These are phyloP conservation scores for Paxillus ammoniavirescens DNA, from an alignment of 768 basidiomycete genomes.

Conservation along the genomic window DNA sequence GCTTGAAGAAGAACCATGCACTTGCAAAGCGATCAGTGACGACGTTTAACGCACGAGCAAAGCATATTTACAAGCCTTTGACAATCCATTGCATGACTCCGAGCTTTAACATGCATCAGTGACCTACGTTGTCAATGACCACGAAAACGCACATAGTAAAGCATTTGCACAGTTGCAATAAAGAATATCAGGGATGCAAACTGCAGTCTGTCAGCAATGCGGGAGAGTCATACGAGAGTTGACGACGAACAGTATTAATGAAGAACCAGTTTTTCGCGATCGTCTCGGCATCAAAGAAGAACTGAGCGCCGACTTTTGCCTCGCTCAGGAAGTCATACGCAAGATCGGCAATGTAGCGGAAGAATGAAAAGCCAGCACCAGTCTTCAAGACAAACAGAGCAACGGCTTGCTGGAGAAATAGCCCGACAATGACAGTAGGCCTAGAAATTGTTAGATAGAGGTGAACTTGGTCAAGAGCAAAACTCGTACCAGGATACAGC, in stretches of 20 bases:
- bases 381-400: slow-evolving; percentile 90
- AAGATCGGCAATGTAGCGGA: slow-evolving; percentile 78
- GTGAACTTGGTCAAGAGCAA: not conserved
- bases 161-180: slow-evolving; percentile 88
- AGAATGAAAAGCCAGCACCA: slow-evolving; percentile 77
- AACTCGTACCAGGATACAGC: slow-evolving; percentile 66
- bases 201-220: slow-evolving; percentile 32
- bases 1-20: slow-evolving; percentile 92
- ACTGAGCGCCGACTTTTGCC: slow-evolving; percentile 66
- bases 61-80: slow-evolving; percentile 63
- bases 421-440: slow-evolving; percentile 86
- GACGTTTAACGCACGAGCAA: not conserved
- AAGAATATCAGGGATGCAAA: slow-evolving; percentile 88
- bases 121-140: not conserved
- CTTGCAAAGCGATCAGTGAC: slow-evolving; percentile 31
- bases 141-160: slow-evolving; percentile 59
- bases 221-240: slow-evolving; percentile 6
- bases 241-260: slow-evolving; percentile 61
- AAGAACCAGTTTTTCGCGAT: slow-evolving; percentile 80
- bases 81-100: slow-evolving; percentile 96
- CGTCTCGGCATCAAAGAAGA: slow-evolving; percentile 77
- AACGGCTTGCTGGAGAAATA: slow-evolving; percentile 81
- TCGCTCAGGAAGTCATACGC: slow-evolving; percentile 78
- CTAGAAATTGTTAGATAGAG: slow-evolving; percentile 31
- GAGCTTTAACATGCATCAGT: slow-evolving; percentile 33